Evolutionary conservation across 2,329 filamentous ascomycete species (phyloP), one percentile per base, ranked within the genome.

Genomic region (Alternaria dauci): DNA sequence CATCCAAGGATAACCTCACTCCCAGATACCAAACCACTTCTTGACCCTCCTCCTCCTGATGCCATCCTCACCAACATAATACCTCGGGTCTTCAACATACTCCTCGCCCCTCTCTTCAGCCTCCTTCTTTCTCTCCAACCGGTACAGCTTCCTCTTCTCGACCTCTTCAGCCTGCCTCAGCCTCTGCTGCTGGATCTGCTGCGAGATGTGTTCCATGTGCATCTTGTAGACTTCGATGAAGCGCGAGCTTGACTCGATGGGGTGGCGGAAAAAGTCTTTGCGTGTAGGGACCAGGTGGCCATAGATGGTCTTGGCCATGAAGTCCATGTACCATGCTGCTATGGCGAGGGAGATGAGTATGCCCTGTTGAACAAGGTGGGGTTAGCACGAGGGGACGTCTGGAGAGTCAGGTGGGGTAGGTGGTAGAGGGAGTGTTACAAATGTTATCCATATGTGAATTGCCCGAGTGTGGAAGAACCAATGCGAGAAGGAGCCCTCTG

Each of bases 11-110:
- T 14, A 20, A 16, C 16, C 39, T 56, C 75, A 78, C 71, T 79
- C 74, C 85, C 93, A 96, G 72, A 96, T 90, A 14, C 93, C 93
- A 71, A 95, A 82, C 87, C 91, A 94, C 83, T 92, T 94, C 86
- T 93, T 94, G 58, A 88, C 81, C 58, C 84, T 83, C 80, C 82
- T 87, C 74, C 80, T 81, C 64, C 78, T 79, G 16, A 78, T 77
- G 20, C 81, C 81, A 65, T 77, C 73, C 64, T 76, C 74, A 1
- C 72, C 76, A 62, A 78, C 63, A 56, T 77, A 78, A 64, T 71
- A 74, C 66, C 76, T 79, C 47, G 74, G 70, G 53, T 78, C 76
- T 65, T 73, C 77, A 30, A 71, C 70, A 59, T 75, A 75, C 55
- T 76, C 72, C 63, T 74, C 73, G n/a, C 76, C 74, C 64, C 56